Evolutionary conservation across 2,329 filamentous ascomycete species (phyloP), one percentile per base, ranked within the genome.

Genomic region (Alternaria triticina): DNA sequence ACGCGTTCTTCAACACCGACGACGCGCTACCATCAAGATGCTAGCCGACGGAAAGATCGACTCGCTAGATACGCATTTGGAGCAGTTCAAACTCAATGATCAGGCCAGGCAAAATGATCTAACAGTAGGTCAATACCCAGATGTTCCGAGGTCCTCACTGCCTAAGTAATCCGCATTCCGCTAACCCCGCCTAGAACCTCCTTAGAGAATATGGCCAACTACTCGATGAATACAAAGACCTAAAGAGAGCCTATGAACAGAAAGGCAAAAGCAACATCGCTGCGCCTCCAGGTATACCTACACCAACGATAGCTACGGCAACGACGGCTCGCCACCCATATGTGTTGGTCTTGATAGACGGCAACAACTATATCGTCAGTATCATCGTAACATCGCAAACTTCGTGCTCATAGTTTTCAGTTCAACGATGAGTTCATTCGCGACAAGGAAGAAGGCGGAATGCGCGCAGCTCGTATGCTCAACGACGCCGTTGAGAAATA

Each of bases 281-380:
- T 4, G 33, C 28, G 4, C 51, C 83, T 67, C 83, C 77, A 73
- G 43, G 45, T 13, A 17, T 30, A 44, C 54, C 47, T 46, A 61
- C 58, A 64, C 30, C 71, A 50, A 28, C 57, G 15, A 58, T 51
- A 30, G 79, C 86, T 13, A n/a, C 47, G 36, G 36, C 40, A 23
- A 40, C 28, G 20, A 63, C 22, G 43, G 20, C 54, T 23, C 83
- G 85, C 20, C 86, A 86, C 64, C 84, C 87, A 0, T 90, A 89
- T 67, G 86, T 87, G 1, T 80, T 90, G 3, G 84, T 90, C 7
- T 79, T 90, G 0, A 79, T 90, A 12, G 88, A 90, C 60, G 88
- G 87, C 20, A 87, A 90, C 74, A 86, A 86, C 51, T 89, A 89
- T 69, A 70, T 84, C 22, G 74, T 76, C 47, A 50, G 69, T 59